phyloP scores from a whole-genome alignment of 306 rosid genomes.

The Cucumis sativus region Cucumber_9930_V3 NC_026659.2:26890001-26890500 shows the following conservation, averaged over 20 bases:
- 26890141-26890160: conserved; percentile 11
- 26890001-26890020: background rate
- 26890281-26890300: background rate
- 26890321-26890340: conserved; percentile 5
- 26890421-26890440: background rate
- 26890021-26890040: background rate
- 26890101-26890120: conserved; percentile 8
- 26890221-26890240: background rate
- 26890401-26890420: background rate
- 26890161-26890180: conserved; percentile 8
- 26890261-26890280: background rate
- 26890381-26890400: background rate
- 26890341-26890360: background rate
- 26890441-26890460: no score
- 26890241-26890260: conserved; percentile 4
- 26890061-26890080: background rate
- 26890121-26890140: background rate
- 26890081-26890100: background rate
- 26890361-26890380: background rate
- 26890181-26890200: background rate
- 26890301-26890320: conserved; percentile 8
- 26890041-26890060: background rate
- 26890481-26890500: no score
- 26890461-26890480: no score
- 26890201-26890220: conserved; percentile 5